Conservation (phyloP, 2,329 filamentous ascomycete species). For the Drechslerella stenobrocha region DNA sequence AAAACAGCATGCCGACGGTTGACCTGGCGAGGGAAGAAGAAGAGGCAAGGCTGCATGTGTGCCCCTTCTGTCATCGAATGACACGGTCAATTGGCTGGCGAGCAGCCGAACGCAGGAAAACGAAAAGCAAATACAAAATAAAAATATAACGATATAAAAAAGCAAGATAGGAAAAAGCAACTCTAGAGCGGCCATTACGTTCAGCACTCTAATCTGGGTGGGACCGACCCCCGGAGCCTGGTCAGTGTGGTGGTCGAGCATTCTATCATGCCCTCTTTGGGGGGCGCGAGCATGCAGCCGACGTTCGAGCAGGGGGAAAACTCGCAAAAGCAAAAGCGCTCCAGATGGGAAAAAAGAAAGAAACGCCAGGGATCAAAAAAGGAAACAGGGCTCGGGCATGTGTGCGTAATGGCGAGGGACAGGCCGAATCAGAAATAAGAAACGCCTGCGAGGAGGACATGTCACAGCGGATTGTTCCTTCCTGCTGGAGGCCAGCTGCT, state of each 20-base stretch:
- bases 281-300: conserved; percentile 42
- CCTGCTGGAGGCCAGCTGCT: no score
- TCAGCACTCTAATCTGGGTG: conserved; percentile 39
- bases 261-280: conserved; percentile 44
- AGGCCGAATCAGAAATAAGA: conserved; percentile 10
- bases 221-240: conserved; percentile 36
- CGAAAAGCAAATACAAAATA: conserved; percentile 1
- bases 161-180: conserved; percentile 26
- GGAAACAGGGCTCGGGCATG: conserved; percentile 10
- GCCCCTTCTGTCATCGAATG: conserved; percentile 42
- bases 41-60: conserved; percentile 9
- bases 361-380: conserved; percentile 15
- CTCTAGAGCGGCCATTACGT: conserved; percentile 21
- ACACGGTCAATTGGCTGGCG: conserved; percentile 46
- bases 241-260: conserved; percentile 34
- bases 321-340: background rate
- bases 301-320: conserved; percentile 40
- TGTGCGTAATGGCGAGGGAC: conserved; percentile 46
- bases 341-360: conserved; percentile 7
- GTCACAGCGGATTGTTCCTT: no score
- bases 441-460: no score
- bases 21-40: no score
- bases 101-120: conserved; percentile 35
- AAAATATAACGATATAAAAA: background rate
- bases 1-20: conserved; percentile 19